These are phyloP conservation scores for Calycina herbarum DNA, from an alignment of 2,329 filamentous ascomycete genomes.

Conservation along the genomic window DNA sequence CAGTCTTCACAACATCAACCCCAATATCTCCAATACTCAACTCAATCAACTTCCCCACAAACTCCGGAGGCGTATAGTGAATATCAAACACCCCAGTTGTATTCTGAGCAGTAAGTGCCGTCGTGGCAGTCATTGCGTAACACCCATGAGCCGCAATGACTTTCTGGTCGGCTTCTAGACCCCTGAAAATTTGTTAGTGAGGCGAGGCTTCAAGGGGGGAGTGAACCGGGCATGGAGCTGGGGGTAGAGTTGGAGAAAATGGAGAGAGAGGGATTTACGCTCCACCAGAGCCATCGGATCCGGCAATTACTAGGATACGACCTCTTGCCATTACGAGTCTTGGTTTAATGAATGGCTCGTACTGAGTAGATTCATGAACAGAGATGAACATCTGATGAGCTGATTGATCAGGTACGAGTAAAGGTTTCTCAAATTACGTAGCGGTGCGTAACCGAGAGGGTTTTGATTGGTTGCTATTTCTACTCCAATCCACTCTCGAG, in stretches of 20 bases:
- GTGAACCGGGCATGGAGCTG: conserved; percentile 4
- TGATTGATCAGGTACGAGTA: not conserved
- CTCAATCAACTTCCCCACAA: conserved; percentile 83
- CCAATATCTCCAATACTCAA: conserved; percentile 81
- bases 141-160: conserved; percentile 88
- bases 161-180: conserved; percentile 94
- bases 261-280: conserved; percentile 54
- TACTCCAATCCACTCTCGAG: not conserved
- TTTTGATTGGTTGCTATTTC: not conserved
- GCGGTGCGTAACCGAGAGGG: not conserved
- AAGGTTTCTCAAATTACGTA: conserved; percentile 1
- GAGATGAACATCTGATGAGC: not conserved
- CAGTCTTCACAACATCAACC: conserved; percentile 88
- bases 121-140: conserved; percentile 95
- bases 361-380: not conserved
- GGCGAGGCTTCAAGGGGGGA: not conserved
- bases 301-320: conserved; percentile 68
- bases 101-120: conserved; percentile 94
- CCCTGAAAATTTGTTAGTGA: conserved; percentile 52
- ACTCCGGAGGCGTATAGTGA: conserved; percentile 73
- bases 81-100: conserved; percentile 82
- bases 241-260: not conserved
- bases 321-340: conserved; percentile 36
- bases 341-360: not conserved
- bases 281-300: conserved; percentile 74